Conservation (phyloP, 352 stramenopile genomes). For the Globisporangium paroecandrum region DNA sequence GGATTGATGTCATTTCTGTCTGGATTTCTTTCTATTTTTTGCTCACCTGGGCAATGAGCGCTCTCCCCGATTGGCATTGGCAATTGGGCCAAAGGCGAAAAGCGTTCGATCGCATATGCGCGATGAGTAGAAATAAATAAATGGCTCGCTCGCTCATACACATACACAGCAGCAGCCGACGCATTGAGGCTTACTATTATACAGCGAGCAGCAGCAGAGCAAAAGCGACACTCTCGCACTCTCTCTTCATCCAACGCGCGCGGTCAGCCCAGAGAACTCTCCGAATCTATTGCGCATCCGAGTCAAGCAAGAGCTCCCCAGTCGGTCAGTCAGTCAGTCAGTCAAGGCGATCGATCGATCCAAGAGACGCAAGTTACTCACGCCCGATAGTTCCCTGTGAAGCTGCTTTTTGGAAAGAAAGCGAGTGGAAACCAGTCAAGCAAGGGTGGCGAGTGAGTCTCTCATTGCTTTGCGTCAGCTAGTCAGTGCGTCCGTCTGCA, state of each 20-base stretch:
- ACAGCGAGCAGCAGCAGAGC: neutral
- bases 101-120: neutral
- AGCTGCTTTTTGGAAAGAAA: neutral
- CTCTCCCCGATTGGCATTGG: too few relatives aligned
- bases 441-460: neutral
- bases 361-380: too few relatives aligned
- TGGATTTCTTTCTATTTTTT: constrained; percentile 1
- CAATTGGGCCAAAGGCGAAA: neutral
- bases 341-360: too few relatives aligned
- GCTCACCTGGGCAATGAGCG: neutral
- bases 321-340: too few relatives aligned
- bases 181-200: neutral
- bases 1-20: neutral
- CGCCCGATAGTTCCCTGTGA: neutral
- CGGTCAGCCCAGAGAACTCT: too few relatives aligned
- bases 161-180: neutral
- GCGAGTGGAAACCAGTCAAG: too few relatives aligned
- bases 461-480: neutral
- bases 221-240: neutral
- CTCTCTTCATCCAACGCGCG: too few relatives aligned
- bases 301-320: neutral
- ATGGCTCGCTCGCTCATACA: neutral
- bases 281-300: too few relatives aligned
- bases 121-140: constrained; percentile 1
- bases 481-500: neutral